Base-by-base conservation (phyloP, 257 asterid genomes). In the Linderniella brevidens region DNA sequence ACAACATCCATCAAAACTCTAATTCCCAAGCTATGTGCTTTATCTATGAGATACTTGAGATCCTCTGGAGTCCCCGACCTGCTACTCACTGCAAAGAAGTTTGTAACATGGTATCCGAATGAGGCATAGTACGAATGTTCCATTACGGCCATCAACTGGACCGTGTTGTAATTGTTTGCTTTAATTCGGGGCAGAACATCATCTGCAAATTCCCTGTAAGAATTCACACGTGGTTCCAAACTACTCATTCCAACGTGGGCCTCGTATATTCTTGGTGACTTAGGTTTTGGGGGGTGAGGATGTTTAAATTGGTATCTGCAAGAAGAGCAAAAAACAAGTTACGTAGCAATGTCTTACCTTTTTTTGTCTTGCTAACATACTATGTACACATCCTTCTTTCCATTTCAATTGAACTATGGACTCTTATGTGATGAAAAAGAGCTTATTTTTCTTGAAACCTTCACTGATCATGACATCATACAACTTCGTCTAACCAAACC, bases 161-260 rank as follows among this genome's bases (percentile, higher is more conserved):
- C 73, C 37, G 95, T 80, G 54, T 88, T 88, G 60, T 88, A 88
- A 56, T 74, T 74, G 66, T 84, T 84, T 59, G 77, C 92, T 59
- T 58, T 64, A 58, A 88, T 75, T 43, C 87, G 98, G 61, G 96
- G 98, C 68, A 88, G 61, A 51, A 80, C 65, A 45, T 74, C 70
- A 69, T 88, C 96, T 10, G 96, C 96, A 51, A 88, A 88, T 62
- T 84, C 92, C 55, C 84, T 66, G 44, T 88, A 88, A 35, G 98
- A 70, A 61, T 72, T 85, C 49, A 88, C 63, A 46, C 74, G 72
- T 5, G 85, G 90, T 59, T 84, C 93, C 35, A 75, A 63, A 69
- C 96, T 68, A 64, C 95, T 84, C 98, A 84, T 88, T 50, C 98
- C 98, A 53, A 88, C 98, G 72, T 88, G 96, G 41, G 98, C 94